phyloP scores from a whole-genome alignment of 495 filamentous ascomycete genomes.

The Penicillium paxilli region DNA sequence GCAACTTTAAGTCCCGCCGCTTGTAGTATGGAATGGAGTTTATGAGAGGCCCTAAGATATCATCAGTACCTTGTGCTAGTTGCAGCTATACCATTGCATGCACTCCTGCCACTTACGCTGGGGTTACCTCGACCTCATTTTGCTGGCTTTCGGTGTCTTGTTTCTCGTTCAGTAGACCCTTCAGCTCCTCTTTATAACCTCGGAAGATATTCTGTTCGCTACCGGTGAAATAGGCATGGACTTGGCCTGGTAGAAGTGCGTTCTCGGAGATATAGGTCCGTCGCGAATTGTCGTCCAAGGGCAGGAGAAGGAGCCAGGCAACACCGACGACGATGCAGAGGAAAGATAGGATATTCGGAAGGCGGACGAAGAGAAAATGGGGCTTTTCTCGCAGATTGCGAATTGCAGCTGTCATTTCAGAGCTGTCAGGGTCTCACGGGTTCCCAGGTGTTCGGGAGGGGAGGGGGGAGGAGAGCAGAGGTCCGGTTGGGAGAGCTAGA shows the following conservation, averaged over 20 bases:
- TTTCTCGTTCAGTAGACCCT: conserved; percentile 38
- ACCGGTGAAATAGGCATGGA: conserved; percentile 95
- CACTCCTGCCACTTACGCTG: conserved; percentile 41
- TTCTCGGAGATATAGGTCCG: conserved; percentile 97
- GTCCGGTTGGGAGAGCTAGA: neutral
- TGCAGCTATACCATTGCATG: neutral
- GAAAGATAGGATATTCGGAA: conserved; percentile 62
- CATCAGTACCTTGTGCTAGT: conserved; percentile 7
- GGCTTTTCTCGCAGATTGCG: conserved; percentile 48
- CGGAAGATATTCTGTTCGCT: conserved; percentile 95
- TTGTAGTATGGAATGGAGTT: conserved; percentile 70
- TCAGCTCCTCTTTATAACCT: conserved; percentile 84
- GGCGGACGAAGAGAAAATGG: conserved; percentile 38
- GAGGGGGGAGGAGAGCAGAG: neutral
- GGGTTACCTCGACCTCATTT: conserved; percentile 31
- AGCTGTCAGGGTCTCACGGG: conserved; percentile 17
- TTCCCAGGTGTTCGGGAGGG: conserved; percentile 17
- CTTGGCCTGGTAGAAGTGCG: conserved; percentile 90
- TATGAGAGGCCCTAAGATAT: conserved; percentile 58
- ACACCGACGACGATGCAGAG: conserved; percentile 87
- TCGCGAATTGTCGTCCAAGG: conserved; percentile 88
- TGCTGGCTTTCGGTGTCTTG: conserved; percentile 12
- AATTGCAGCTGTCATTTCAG: conserved; percentile 34
- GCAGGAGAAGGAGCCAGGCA: conserved; percentile 91
- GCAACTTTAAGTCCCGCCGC: conserved; percentile 81